A percentile compares a stretch with the other conserved stretches of the same genome.
These are phyloP conservation scores for Pilatotrama ljubarskyi DNA, from an alignment of 768 basidiomycete genomes.

Conservation along the genomic window DNA sequence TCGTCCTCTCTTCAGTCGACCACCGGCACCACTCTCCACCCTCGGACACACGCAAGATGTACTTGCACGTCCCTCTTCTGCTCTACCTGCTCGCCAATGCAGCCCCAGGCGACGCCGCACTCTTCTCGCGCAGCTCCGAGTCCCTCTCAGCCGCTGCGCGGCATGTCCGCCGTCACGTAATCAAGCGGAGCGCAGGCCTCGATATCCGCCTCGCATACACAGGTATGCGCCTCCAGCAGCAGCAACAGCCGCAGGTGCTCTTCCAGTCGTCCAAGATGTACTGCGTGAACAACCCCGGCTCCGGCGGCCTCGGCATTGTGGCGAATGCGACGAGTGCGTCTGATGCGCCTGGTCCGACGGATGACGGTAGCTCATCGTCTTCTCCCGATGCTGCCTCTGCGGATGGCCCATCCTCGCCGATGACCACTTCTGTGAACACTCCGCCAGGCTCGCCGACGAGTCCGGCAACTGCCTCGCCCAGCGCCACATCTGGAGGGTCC, in stretches of 20 bases:
- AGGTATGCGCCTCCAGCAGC: constrained; percentile 43
- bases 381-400: constrained; percentile 5
- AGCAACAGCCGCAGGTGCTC: constrained; percentile 4
- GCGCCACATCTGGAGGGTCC: constrained; percentile 6
- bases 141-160: constrained; percentile 45
- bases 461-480: constrained; percentile 12
- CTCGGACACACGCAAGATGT: constrained; percentile 27
- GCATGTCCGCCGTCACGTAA: constrained; percentile 53
- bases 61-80: constrained; percentile 29
- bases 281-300: constrained; percentile 22
- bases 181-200: constrained; percentile 58
- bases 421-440: not conserved
- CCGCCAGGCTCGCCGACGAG: constrained; percentile 25
- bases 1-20: not conserved
- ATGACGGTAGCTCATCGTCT: constrained; percentile 2
- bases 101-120: constrained; percentile 29
- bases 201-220: constrained; percentile 70
- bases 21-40: not conserved
- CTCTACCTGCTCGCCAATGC: constrained; percentile 34
- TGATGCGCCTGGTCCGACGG: constrained; percentile 36
- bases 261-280: constrained; percentile 20
- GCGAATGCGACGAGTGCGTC: constrained; percentile 24
- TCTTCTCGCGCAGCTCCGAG: constrained; percentile 29
- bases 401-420: not conserved
- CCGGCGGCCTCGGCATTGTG: constrained; percentile 7